Evolutionary conservation across 495 filamentous ascomycete species (phyloP), one percentile per base, ranked within the genome.

Genomic region (Lasiosphaeriaceae sp.): DNA sequence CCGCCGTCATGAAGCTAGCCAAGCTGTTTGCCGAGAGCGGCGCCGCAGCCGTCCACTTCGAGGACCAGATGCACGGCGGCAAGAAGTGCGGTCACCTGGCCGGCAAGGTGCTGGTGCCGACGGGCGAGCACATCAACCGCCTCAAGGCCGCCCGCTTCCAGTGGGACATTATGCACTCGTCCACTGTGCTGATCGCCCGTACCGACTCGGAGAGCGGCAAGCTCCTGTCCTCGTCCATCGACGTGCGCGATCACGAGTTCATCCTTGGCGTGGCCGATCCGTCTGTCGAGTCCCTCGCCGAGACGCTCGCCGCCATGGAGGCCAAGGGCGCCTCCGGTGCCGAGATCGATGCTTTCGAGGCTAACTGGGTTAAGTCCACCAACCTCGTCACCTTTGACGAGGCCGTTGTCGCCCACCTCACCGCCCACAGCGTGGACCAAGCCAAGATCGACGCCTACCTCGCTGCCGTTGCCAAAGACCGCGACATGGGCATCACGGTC

Each of bases 11-110:
- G 66, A 98, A 98, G 77, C 84, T 98, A 19, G 92, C 94, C 23
- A 98, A 97, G 74, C 83, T 98, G 12, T 98, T 98, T 63, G 94
- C 95, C n/a, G 94, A 98, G 73, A 95, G 96, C 62, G 94, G 94
- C 43, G 94, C 95, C 0, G 94, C 94, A 2, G 94, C 88, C 9
- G 95, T 98, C 2, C 94, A 98, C 69, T 95, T 98, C 64, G 94
- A 98, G 71, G 94, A 98, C 65, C 95, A 98, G 66, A 79, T 97
- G 51, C 94, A 98, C 68, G 94, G 94, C 22, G 94, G 94, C 39
- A 98, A 98, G 80, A 98, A 97, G 74, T 98, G 94, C 67, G 94
- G 94, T 17, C 94, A 98, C 76, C 80, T 98, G 56, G 93, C 94
- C 2, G 94, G 94, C 58, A 98, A 98, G 72, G 94, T 98, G 1